Conservation (phyloP, 306 rosid species). For the Sphenostylis stenocarpa region DNA sequence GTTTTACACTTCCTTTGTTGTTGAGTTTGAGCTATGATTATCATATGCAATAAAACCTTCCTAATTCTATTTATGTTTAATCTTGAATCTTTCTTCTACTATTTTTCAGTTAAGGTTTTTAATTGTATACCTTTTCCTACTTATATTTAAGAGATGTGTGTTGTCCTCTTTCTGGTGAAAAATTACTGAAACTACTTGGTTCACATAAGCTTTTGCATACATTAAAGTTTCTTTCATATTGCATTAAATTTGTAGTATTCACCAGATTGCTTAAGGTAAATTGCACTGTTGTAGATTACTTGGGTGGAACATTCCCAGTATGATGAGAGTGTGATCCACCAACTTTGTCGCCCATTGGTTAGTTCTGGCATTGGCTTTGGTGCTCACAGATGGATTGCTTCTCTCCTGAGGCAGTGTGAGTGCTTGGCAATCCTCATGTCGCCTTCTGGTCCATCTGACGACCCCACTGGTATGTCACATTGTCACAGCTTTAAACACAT, state of each 20-base stretch:
- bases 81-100: not conserved
- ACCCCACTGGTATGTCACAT: slow-evolving; percentile 49
- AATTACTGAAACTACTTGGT: not conserved
- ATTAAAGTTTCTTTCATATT: slow-evolving; percentile 8
- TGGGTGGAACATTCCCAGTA: slow-evolving; percentile 90
- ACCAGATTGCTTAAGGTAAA: not conserved
- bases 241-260: not conserved
- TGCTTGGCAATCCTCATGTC: slow-evolving; percentile 54
- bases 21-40: slow-evolving; percentile 9
- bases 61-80: not conserved
- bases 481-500: not conserved
- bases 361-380: slow-evolving; percentile 76
- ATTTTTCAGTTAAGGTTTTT: not conserved
- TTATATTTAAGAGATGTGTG: not conserved
- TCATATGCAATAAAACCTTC: not conserved
- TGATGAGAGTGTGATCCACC: slow-evolving; percentile 69
- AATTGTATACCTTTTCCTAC: not conserved
- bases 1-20: slow-evolving; percentile 34
- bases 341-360: slow-evolving; percentile 53
- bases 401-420: slow-evolving; percentile 80
- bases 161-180: not conserved
- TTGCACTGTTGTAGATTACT: slow-evolving; percentile 58
- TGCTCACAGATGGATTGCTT: slow-evolving; percentile 83
- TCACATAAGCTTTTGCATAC: not conserved
- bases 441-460: slow-evolving; percentile 45